phyloP scores from a whole-genome alignment of 768 basidiomycete species.

The Mycena haematopus region DNA sequence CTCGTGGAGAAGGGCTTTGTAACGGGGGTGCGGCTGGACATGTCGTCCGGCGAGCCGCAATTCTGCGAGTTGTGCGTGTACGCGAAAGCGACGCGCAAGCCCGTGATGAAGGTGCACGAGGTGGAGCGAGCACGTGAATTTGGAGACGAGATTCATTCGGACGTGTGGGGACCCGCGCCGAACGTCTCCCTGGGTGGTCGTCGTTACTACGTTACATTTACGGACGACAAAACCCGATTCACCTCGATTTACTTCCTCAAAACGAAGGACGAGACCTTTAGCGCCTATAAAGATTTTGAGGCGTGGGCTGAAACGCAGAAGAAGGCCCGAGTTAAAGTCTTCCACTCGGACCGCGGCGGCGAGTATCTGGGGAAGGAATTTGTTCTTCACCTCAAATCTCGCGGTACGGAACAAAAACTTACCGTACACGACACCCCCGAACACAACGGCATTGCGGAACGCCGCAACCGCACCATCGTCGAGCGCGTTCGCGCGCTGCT shows the following conservation, averaged over 20 bases:
- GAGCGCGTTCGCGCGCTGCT: too few species aligned
- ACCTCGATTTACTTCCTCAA: constrained; percentile 17
- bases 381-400: constrained; percentile 10
- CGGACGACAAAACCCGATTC: background rate
- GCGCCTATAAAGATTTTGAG: constrained; percentile 21
- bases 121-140: constrained; percentile 22
- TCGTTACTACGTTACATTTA: constrained; percentile 5
- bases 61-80: constrained; percentile 35
- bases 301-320: constrained; percentile 33
- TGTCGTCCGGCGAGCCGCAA: background rate
- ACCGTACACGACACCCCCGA: constrained; percentile 21
- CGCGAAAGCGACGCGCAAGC: constrained; percentile 30
- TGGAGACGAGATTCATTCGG: constrained; percentile 33
- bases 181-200: constrained; percentile 16
- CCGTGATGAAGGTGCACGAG: constrained; percentile 22
- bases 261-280: constrained; percentile 6
- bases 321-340: constrained; percentile 23
- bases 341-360: constrained; percentile 12
- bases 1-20: too few species aligned
- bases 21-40: too few species aligned
- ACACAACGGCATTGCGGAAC: constrained; percentile 39
- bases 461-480: background rate
- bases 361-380: background rate
- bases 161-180: constrained; percentile 36
- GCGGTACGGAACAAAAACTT: constrained; percentile 31